Evolutionary conservation across 2,329 filamentous ascomycete genomes (phyloP).

Genomic region (Lizonia empirigonia): DNA sequence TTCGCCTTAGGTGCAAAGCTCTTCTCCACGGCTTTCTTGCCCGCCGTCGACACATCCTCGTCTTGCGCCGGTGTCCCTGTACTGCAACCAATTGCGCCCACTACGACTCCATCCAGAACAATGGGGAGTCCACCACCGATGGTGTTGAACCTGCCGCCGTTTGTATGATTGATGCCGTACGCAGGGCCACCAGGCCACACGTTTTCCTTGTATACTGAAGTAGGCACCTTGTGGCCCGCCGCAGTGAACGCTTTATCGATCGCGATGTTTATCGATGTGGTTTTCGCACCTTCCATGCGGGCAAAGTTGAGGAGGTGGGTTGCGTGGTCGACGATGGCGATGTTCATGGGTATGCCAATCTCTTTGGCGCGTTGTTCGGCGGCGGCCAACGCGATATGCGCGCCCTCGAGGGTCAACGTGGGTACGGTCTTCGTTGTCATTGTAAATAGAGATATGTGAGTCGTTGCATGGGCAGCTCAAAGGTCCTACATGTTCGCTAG

Average conservation of each 20-base stretch:
- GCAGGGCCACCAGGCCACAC: constrained; percentile 60
- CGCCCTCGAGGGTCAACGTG: constrained; percentile 45
- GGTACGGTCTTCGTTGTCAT: constrained; percentile 44
- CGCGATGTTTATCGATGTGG: constrained; percentile 63
- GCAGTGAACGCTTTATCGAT: constrained; percentile 68
- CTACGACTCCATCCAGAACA: constrained; percentile 53
- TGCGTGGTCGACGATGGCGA: constrained; percentile 55
- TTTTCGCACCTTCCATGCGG: constrained; percentile 55
- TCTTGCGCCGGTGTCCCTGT: constrained; percentile 62
- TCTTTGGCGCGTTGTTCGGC: constrained; percentile 45
- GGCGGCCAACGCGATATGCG: constrained; percentile 44
- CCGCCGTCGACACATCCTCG: constrained; percentile 58
- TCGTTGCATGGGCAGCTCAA: background rate
- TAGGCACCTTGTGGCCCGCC: constrained; percentile 59
- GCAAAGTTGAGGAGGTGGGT: constrained; percentile 55
- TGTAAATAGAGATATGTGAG: background rate
- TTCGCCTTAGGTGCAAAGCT: constrained; percentile 46
- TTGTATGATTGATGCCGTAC: constrained; percentile 59
- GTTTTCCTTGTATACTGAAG: constrained; percentile 58
- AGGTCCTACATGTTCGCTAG: background rate
- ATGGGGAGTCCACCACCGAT: constrained; percentile 62
- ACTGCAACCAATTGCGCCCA: constrained; percentile 61
- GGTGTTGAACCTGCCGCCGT: constrained; percentile 60
- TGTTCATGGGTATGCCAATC: constrained; percentile 55
- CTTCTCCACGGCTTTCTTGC: constrained; percentile 56